Percentiles rank a stretch among this genome's conserved stretches.
Evolutionary conservation across 2,329 filamentous ascomycete species (phyloP).

Genomic region (Cercospora sesami): DNA sequence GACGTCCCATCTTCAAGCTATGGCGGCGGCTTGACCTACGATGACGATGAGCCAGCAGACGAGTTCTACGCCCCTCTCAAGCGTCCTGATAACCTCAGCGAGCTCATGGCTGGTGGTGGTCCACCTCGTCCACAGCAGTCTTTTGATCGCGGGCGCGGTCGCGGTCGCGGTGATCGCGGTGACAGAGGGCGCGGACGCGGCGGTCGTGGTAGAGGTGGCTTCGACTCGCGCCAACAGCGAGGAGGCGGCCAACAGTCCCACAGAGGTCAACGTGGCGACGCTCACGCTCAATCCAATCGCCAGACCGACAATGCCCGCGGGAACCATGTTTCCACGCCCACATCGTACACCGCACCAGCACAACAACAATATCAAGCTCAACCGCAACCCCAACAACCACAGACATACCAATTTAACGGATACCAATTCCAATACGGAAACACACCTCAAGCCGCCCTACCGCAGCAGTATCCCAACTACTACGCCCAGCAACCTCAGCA

Average conservation of each 20-base stretch:
- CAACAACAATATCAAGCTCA: constrained; percentile 10
- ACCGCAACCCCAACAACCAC: constrained; percentile 54
- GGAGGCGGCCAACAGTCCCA: constrained; percentile 11
- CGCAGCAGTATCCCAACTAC: constrained; percentile 30
- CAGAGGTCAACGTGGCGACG: constrained; percentile 21
- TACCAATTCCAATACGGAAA: constrained; percentile 33
- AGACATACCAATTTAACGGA: constrained; percentile 77
- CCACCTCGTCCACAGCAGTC: constrained; percentile 34
- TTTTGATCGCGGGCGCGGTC: constrained; percentile 38
- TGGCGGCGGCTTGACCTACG: constrained; percentile 40
- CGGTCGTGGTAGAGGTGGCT: constrained; percentile 20
- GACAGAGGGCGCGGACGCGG: constrained; percentile 24
- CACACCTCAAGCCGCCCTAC: constrained; percentile 11
- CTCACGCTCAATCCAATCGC: constrained; percentile 32
- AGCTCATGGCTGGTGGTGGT: constrained; percentile 34
- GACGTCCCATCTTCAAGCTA: constrained; percentile 32
- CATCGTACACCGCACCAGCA: constrained; percentile 7
- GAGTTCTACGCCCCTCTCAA: constrained; percentile 52
- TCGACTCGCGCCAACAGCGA: constrained; percentile 17
- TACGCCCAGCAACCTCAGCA: constrained; percentile 27
- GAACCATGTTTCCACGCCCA: constrained; percentile 10
- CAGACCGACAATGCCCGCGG: constrained; percentile 28
- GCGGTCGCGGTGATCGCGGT: constrained; percentile 35
- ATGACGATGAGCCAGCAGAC: constrained; percentile 44
- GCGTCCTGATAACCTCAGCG: constrained; percentile 47